Evolutionary conservation across 1,284 basidiomycete species (phyloP).

Genomic region (Heliocybe sulcata): DNA sequence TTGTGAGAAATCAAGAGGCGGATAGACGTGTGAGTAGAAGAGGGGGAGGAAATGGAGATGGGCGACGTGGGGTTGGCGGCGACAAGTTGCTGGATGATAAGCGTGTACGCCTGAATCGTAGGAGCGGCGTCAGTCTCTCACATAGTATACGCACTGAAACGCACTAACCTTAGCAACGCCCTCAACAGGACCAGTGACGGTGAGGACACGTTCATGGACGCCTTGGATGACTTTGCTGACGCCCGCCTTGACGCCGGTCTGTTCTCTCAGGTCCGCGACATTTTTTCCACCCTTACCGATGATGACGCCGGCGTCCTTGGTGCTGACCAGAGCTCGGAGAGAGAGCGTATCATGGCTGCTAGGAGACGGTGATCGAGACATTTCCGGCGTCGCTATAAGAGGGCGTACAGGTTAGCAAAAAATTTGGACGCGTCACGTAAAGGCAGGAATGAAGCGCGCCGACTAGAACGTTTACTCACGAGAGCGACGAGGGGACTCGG

Average conservation of each 20-base stretch:
- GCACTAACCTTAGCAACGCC: conserved; percentile 80
- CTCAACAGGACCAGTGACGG: conserved; percentile 87
- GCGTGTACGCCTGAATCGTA: conserved; percentile 74
- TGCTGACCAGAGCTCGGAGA: conserved; percentile 88
- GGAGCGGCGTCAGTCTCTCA: conserved; percentile 9
- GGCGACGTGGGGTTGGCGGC: conserved; percentile 65
- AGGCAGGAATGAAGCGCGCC: conserved; percentile 1
- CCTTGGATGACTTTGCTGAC: conserved; percentile 98
- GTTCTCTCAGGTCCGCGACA: conserved; percentile 91
- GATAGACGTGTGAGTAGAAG: conserved; percentile 80
- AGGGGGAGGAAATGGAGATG: conserved; percentile 50
- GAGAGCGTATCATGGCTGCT: conserved; percentile 66
- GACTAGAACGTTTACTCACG: conserved; percentile 1
- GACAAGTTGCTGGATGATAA: conserved; percentile 92
- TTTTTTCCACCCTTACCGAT: conserved; percentile 97
- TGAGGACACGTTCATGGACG: conserved; percentile 96
- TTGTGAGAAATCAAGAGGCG: conserved; percentile 97
- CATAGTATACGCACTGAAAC: conserved; percentile 5
- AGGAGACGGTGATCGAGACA: conserved; percentile 64
- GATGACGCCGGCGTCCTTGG: conserved; percentile 95
- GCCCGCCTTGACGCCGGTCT: conserved; percentile 95
- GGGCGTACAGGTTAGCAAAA: not conserved
- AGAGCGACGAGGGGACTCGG: not conserved
- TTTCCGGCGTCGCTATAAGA: conserved; percentile 31
- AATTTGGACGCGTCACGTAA: not conserved